A percentile compares a stretch with the other conserved stretches of the same genome.
These are phyloP conservation scores for Fusarium virguliforme DNA, from an alignment of 2,329 filamentous ascomycete species.

Conservation along the genomic window DNA sequence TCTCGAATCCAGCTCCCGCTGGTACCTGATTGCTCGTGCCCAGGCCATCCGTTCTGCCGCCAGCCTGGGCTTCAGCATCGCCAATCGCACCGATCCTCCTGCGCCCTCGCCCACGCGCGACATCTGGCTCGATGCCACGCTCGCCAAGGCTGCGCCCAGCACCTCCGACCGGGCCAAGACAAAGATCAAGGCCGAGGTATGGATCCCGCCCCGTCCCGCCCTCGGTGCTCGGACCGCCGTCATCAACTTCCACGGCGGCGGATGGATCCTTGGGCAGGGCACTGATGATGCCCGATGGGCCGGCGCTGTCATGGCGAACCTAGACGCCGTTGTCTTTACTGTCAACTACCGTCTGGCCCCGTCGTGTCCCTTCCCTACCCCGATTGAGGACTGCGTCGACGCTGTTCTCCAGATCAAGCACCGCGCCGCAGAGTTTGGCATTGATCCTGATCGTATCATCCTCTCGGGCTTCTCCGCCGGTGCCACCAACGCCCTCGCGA, in stretches of 20 bases:
- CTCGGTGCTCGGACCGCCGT: conserved; percentile 66
- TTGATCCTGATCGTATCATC: conserved; percentile 71
- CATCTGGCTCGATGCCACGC: conserved; percentile 62
- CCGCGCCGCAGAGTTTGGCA: conserved; percentile 70
- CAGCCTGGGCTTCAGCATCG: conserved; percentile 61
- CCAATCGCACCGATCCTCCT: conserved; percentile 60
- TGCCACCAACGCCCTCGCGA: conserved; percentile 69
- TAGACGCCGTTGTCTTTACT: conserved; percentile 73
- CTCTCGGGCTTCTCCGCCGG: conserved; percentile 77
- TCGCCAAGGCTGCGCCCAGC: conserved; percentile 56
- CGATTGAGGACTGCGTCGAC: conserved; percentile 77
- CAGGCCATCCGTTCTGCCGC: conserved; percentile 63
- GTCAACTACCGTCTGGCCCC: conserved; percentile 80
- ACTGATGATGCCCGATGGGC: conserved; percentile 77
- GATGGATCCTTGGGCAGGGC: conserved; percentile 75
- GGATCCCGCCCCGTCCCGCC: conserved; percentile 57
- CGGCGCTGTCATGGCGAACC: conserved; percentile 65
- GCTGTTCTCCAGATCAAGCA: conserved; percentile 73
- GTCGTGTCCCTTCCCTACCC: conserved; percentile 74
- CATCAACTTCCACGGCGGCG: conserved; percentile 78
- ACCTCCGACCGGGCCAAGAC: conserved; percentile 54
- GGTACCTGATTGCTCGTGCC: conserved; percentile 61
- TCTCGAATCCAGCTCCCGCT: conserved; percentile 62
- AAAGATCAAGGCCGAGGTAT: conserved; percentile 64
- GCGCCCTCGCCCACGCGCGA: conserved; percentile 58